phyloP scores from a whole-genome alignment of 495 filamentous ascomycete species.

The Pseudomonodictys pantanalensis region DNA sequence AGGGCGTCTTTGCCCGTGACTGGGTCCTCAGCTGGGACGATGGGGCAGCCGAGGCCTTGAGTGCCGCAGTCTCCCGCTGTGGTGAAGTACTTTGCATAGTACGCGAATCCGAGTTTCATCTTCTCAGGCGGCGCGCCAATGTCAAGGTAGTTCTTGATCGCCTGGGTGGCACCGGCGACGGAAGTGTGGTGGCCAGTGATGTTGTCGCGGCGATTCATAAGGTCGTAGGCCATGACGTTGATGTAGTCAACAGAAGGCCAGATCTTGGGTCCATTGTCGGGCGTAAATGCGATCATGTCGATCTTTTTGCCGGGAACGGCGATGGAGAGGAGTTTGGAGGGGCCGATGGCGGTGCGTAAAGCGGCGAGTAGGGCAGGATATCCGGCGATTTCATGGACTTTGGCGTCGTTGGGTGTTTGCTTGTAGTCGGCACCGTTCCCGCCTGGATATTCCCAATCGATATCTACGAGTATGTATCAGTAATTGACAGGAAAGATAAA shows the following conservation, averaged over 20 bases:
- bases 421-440: constrained; percentile 79
- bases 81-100: constrained; percentile 71
- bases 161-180: constrained; percentile 52
- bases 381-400: constrained; percentile 59
- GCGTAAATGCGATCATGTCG: constrained; percentile 73
- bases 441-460: constrained; percentile 81
- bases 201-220: constrained; percentile 72
- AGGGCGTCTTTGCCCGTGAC: constrained; percentile 56
- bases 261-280: constrained; percentile 60
- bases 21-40: constrained; percentile 62
- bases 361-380: constrained; percentile 62
- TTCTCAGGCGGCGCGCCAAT: constrained; percentile 56
- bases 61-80: constrained; percentile 52
- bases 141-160: constrained; percentile 59
- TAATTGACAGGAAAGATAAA: neutral
- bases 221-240: constrained; percentile 75
- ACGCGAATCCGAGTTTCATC: constrained; percentile 71
- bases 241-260: constrained; percentile 65
- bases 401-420: constrained; percentile 57
- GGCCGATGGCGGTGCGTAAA: constrained; percentile 58
- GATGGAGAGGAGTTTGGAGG: constrained; percentile 62
- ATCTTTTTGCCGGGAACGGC: constrained; percentile 64
- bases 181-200: constrained; percentile 66
- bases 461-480: constrained; percentile 47
- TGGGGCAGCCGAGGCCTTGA: constrained; percentile 60